Percentiles rank a stretch among this genome's conserved stretches.
Conservation (phyloP, 495 filamentous ascomycete species). For the Penicillium desertorum region DNA sequence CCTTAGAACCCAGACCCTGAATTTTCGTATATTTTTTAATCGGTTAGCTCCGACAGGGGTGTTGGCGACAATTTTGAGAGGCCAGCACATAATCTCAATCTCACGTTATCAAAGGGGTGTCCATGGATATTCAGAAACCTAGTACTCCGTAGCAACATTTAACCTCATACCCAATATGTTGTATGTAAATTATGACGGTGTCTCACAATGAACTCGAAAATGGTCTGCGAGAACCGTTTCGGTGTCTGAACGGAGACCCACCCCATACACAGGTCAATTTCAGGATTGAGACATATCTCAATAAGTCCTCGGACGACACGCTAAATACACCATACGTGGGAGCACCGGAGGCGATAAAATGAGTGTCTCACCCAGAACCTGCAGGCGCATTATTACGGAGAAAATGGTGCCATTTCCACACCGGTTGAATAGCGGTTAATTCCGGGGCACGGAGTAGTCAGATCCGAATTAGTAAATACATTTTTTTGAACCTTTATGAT, state of each 20-base stretch:
- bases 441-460: not conserved
- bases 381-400: not conserved
- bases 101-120: not conserved
- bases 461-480: not conserved
- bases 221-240: not conserved
- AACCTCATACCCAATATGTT: not conserved
- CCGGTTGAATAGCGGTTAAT: no score
- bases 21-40: no score
- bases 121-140: not conserved
- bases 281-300: slow-evolving; percentile 12
- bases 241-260: slow-evolving; percentile 6
- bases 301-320: not conserved
- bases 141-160: not conserved
- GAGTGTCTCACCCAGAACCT: slow-evolving; percentile 15
- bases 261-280: slow-evolving; percentile 5
- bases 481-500: not conserved
- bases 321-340: not conserved
- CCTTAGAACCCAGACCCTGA: no score
- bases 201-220: not conserved
- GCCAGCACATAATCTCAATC: no score
- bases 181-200: not conserved
- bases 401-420: not conserved
- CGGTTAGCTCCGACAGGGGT: no score
- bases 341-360: not conserved
- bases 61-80: no score